Percentiles rank a stretch among this genome's conserved stretches.
phyloP scores from a whole-genome alignment of 2,329 filamentous ascomycete species.

The Pezicula neosporulosa region DNA sequence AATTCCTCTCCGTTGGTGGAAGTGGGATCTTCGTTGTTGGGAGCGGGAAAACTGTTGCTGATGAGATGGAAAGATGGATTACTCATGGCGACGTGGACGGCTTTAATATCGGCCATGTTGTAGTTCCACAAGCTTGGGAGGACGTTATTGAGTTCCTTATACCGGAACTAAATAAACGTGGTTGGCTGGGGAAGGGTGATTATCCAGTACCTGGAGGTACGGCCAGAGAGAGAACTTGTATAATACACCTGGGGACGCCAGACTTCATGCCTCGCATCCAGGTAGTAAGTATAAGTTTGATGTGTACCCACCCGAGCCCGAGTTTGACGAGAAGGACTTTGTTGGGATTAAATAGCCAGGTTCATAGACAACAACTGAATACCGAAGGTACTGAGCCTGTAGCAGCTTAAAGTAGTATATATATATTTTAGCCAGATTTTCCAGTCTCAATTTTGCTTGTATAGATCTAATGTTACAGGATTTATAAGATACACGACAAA shows the following conservation, averaged over 20 bases:
- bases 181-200: conserved; percentile 45
- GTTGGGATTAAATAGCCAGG: too few relatives aligned
- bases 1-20: conserved; percentile 65
- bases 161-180: conserved; percentile 56
- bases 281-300: background rate
- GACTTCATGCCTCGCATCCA: conserved; percentile 44
- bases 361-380: too few relatives aligned
- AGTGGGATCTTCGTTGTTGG: conserved; percentile 63
- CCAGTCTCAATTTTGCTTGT: too few relatives aligned
- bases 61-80: conserved; percentile 64
- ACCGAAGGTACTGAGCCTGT: too few relatives aligned
- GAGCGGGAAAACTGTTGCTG: conserved; percentile 60
- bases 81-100: conserved; percentile 67
- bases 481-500: too few relatives aligned
- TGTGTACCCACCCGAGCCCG: background rate
- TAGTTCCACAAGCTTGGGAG: conserved; percentile 64
- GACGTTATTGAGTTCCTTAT: conserved; percentile 62
- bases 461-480: too few relatives aligned
- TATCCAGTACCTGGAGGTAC: conserved; percentile 51
- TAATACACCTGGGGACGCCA: conserved; percentile 42
- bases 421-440: too few relatives aligned
- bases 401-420: too few relatives aligned
- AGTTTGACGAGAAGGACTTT: too few relatives aligned
- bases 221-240: conserved; percentile 58
- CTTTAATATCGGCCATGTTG: conserved; percentile 68